Evolutionary conservation across 2,329 filamentous ascomycete genomes (phyloP), one percentile per base, ranked within the genome.

Genomic region (Orbilia javanica): DNA sequence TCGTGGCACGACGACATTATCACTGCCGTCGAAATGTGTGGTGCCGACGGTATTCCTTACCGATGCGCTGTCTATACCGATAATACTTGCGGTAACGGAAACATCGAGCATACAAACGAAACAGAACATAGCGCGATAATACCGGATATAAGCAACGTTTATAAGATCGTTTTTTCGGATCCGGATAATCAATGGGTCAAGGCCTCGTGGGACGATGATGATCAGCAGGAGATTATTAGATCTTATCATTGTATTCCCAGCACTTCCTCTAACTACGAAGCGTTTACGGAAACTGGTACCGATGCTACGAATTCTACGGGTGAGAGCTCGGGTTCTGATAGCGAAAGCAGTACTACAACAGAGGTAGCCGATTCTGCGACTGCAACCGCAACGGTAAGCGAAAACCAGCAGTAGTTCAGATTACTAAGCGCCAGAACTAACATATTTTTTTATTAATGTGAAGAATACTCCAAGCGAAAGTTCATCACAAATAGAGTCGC

Each of bases 51-150:
- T 20, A 42, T 25, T 8, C 63, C 74, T n/a, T 78, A 78, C 34
- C 74, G 64, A 63, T 78, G 55, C 55, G 74, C 22, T 8, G n/a
- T 78, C 20, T 78, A 78, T 34, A 66, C 27, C 20, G 74, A 78
- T n/a, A 63, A 72, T 27, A 63, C 67, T 18, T 78, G 74, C 25
- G 52, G 74, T 11, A 72, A 78, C 53, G 62, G 67, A 29, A 44
- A 53, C 31, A 46, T 29, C 8, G 50, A 77, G 15, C 62, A 68
- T 52, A 44, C 34, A 4, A 66, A 55, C 22, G 36, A 63, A 44
- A 44, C 3, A 3, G 13, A 18, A 3, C 62, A 67, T 18, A 20
- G 25, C 8, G 20, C 31, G 0, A 34, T 55, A 20, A 39, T n/a
- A 42, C 67, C 60, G 2, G 27, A 72, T 29, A 64, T 72, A 11